Base-by-base conservation (phyloP, 805 yeast species). In the Myxozyma neglecta region DNA sequence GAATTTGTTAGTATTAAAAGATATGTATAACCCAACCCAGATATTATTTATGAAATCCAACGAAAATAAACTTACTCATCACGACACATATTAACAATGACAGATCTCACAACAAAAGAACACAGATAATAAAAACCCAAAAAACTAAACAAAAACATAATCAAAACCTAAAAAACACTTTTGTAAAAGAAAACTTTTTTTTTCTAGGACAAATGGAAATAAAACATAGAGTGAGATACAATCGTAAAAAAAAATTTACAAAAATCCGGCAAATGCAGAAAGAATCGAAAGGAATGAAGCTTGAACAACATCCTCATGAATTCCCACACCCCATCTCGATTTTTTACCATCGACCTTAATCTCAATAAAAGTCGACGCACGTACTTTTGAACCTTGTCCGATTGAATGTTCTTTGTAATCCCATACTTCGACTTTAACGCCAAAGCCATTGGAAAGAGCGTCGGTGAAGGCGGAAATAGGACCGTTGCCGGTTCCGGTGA, bases 241-340 rank as follows among this genome's bases (percentile, higher is more conserved):
- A n/a, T n/a, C n/a, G n/a, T n/a, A 29, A 47, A 6, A 29, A 14
- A 32, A 14, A 11, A 3, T n/a, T 56, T 49, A 63, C 64, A 63
- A 56, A 48, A 64, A 54, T 34, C 56, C 56, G 4, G 67, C 54
- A 46, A 64, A 57, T 5, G 72, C 77, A 40, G 79, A 73, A 14
- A 77, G 69, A n/a, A 77, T 72, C n/a, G 81, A 78, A 53, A 75
- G 71, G 69, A 89, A 83, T 6, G 96, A 86, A 52, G 97, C 94
- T 71, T 86, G 87, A 32, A 96, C 87, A 57, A 89, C 94, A 76
- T 92, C 96, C 75, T 86, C 93, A 73, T 90, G 87, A 64, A 90
- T 85, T 71, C 97, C 97, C 61, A 92, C 92, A 76, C 97, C 97
- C 97, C 97, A 92, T 59, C 70, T 53, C 70, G 77, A 70, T 65